A percentile compares a stretch with the other conserved stretches of the same genome.
These are phyloP conservation scores for Phialophora tarda DNA, from an alignment of 2,329 filamentous ascomycete species.

Conservation along the genomic window DNA sequence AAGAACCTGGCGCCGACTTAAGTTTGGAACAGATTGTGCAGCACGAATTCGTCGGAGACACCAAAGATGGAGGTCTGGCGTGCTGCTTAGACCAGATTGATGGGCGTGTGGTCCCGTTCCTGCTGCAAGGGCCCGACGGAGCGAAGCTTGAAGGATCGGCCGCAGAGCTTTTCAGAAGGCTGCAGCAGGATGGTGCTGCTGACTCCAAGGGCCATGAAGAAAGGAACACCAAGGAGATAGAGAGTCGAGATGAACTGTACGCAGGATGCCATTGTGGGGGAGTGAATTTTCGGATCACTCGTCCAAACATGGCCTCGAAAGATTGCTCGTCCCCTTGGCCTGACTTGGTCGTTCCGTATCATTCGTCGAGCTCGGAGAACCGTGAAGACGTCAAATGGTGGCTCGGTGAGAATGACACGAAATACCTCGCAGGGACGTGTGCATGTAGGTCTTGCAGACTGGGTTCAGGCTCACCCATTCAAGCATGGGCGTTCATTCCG, in stretches of 20 bases:
- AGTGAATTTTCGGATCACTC: slow-evolving; percentile 63
- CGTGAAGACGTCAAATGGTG: slow-evolving; percentile 63
- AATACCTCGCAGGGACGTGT: slow-evolving; percentile 67
- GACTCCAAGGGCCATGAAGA: background rate
- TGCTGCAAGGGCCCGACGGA: slow-evolving; percentile 22
- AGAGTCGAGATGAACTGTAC: slow-evolving; percentile 44
- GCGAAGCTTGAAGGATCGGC: background rate
- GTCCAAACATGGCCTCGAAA: slow-evolving; percentile 57
- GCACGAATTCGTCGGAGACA: slow-evolving; percentile 39
- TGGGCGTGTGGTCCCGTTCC: slow-evolving; percentile 44
- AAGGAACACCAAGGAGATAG: background rate
- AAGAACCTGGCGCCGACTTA: slow-evolving; percentile 30
- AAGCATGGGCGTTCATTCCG: slow-evolving; percentile 70
- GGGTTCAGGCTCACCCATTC: slow-evolving; percentile 66
- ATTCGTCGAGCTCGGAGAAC: slow-evolving; percentile 51
- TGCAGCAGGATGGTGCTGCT: background rate
- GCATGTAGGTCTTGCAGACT: slow-evolving; percentile 68
- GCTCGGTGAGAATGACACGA: slow-evolving; percentile 55
- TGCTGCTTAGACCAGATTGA: slow-evolving; percentile 34
- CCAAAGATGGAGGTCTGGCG: slow-evolving; percentile 38
- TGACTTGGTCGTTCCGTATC: slow-evolving; percentile 60
- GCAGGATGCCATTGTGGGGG: slow-evolving; percentile 49
- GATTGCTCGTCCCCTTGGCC: slow-evolving; percentile 57
- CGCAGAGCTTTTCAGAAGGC: background rate
- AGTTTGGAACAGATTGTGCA: slow-evolving; percentile 35